phyloP scores from a whole-genome alignment of 2,329 filamentous ascomycete species.

The Xylariaceae sp. region DNA sequence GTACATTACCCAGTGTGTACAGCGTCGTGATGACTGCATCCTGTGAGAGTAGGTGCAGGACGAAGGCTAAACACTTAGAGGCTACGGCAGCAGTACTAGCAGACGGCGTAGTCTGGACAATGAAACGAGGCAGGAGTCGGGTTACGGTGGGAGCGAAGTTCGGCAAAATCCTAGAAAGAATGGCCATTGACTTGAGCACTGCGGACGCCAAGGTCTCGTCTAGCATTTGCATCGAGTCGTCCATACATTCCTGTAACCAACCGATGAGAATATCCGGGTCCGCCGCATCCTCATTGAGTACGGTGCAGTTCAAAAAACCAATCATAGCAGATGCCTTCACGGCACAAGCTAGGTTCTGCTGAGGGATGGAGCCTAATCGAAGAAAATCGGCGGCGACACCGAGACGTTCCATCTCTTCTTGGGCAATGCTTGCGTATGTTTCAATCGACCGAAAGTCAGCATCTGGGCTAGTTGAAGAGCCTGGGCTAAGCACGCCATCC shows the following conservation, averaged over 20 bases:
- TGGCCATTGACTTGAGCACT: constrained; percentile 78
- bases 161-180: constrained; percentile 76
- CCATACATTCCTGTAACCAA: constrained; percentile 84
- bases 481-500: constrained; percentile 49
- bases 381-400: constrained; percentile 91
- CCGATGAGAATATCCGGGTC: constrained; percentile 77
- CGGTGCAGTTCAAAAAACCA: constrained; percentile 81
- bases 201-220: constrained; percentile 76
- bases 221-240: constrained; percentile 79
- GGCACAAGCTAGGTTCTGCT: constrained; percentile 82
- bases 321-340: constrained; percentile 83
- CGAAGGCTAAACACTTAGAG: constrained; percentile 80
- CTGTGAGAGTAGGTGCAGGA: constrained; percentile 81
- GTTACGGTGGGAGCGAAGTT: constrained; percentile 75
- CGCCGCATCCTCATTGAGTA: constrained; percentile 79
- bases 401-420: constrained; percentile 81
- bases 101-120: constrained; percentile 79
- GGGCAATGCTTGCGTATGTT: constrained; percentile 70
- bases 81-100: constrained; percentile 73
- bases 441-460: constrained; percentile 61
- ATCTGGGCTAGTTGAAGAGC: constrained; percentile 47
- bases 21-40: constrained; percentile 94
- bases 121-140: constrained; percentile 79
- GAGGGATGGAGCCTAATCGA: constrained; percentile 79
- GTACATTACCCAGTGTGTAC: constrained; percentile 93